phyloP scores from a whole-genome alignment of 169 alveolate genomes.

The Babesia bigemina region DNA sequence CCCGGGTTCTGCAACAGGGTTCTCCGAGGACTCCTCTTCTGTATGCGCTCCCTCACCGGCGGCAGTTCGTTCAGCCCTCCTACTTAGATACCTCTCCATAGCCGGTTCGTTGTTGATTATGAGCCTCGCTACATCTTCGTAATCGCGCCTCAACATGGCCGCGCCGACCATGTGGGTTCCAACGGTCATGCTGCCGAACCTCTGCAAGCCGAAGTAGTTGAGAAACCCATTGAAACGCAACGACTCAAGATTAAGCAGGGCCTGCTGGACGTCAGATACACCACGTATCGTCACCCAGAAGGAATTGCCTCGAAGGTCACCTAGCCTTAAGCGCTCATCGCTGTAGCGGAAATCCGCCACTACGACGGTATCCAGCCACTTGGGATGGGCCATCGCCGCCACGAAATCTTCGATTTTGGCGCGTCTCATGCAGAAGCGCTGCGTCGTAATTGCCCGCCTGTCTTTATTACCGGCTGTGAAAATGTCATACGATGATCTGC shows the following conservation, averaged over 20 bases:
- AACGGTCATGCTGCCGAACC: constrained; percentile 89
- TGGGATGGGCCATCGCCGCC: constrained; percentile 66
- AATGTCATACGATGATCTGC: constrained; percentile 80
- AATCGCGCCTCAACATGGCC: constrained; percentile 80
- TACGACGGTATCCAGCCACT: constrained; percentile 80
- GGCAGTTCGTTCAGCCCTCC: not conserved
- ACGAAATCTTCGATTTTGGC: constrained; percentile 75
- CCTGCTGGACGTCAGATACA: constrained; percentile 51
- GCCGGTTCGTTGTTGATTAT: constrained; percentile 67
- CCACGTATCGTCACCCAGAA: constrained; percentile 88
- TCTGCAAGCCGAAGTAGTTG: constrained; percentile 92
- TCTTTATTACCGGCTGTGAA: constrained; percentile 92
- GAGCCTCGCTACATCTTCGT: constrained; percentile 74
- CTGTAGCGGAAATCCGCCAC: constrained; percentile 83
- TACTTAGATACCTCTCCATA: constrained; percentile 13
- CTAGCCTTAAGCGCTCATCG: constrained; percentile 82
- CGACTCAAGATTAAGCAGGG: constrained; percentile 72
- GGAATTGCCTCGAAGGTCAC: constrained; percentile 89
- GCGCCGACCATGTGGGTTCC: constrained; percentile 90
- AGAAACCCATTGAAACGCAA: constrained; percentile 87
- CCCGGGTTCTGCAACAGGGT: constrained; percentile 57
- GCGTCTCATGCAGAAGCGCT: constrained; percentile 74
- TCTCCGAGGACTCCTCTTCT: constrained; percentile 26
- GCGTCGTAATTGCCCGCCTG: constrained; percentile 92
- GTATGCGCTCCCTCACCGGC: constrained; percentile 48